A percentile compares a stretch with the other conserved stretches of the same genome.
phyloP scores from a whole-genome alignment of 768 basidiomycete species.

The Mycena sanguinolenta region DNA sequence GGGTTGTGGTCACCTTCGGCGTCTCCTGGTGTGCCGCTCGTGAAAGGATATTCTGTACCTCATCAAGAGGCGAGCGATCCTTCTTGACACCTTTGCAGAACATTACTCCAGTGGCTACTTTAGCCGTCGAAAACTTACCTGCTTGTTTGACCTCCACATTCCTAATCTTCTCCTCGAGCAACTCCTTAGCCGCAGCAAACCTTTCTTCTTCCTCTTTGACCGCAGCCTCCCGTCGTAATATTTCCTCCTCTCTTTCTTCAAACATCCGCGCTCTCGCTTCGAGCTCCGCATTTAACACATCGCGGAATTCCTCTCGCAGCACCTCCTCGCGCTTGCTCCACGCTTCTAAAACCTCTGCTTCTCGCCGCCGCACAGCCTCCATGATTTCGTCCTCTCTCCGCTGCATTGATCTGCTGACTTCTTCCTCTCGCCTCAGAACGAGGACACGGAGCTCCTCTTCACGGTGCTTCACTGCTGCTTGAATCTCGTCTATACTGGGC shows the following conservation, averaged over 20 bases:
- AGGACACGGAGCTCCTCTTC: constrained; percentile 37
- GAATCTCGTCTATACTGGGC: constrained; percentile 54
- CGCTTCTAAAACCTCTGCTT: constrained; percentile 76
- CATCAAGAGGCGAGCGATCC: constrained; percentile 70
- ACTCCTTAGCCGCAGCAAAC: constrained; percentile 59
- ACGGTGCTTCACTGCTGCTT: constrained; percentile 48
- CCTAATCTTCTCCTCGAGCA: constrained; percentile 64
- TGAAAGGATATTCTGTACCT: constrained; percentile 77
- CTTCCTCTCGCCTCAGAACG: constrained; percentile 37
- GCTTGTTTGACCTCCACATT: constrained; percentile 52
- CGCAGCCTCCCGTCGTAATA: constrained; percentile 41
- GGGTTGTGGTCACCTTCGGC: constrained; percentile 49
- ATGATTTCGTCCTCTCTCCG: constrained; percentile 51
- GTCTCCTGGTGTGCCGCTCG: constrained; percentile 37
- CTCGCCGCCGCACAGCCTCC: constrained; percentile 71
- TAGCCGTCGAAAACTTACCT: constrained; percentile 8
- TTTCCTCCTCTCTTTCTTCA: constrained; percentile 63
- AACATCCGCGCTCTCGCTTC: constrained; percentile 67
- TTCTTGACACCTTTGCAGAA: constrained; percentile 43
- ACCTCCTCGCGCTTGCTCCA: constrained; percentile 80
- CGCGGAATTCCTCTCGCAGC: constrained; percentile 50
- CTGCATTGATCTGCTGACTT: constrained; percentile 39
- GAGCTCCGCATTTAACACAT: constrained; percentile 50
- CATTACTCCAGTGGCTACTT: not conserved
- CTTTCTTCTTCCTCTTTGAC: constrained; percentile 61